Evolutionary conservation across 805 yeast species (phyloP), one percentile per base, ranked within the genome.

Genomic region (Saturnispora sekii): DNA sequence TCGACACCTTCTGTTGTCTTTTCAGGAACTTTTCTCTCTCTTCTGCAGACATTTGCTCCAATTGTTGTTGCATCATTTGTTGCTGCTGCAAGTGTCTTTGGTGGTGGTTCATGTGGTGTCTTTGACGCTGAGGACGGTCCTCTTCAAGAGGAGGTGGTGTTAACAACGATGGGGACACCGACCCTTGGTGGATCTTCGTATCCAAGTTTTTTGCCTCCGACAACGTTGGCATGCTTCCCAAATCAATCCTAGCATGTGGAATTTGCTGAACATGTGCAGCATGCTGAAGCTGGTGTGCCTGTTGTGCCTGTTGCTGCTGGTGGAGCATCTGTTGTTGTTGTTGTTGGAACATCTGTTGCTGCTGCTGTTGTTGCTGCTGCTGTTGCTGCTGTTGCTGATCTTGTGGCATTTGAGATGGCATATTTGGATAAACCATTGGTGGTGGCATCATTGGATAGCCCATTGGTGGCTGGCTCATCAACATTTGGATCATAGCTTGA

Each of bases 1-100:
- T 73, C 39, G 79, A 73, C 41, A 83, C 88, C 60, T 84, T 83
- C 48, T 79, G 81, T 51, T 81, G 86, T 67, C 93, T 80, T 40
- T 68, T 69, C 45, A 78, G 73, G 45, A 79, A 68, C 53, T 77
- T 73, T 51, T 76, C 81, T 60, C 81, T 81, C 58, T 84, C 89
- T 56, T 82, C 90, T 7, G 84, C 84, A 35, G 82, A 69, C 56
- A 81, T 65, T 28, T 69, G 71, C 54, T 65, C 64, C 43, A 61
- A 48, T 28, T 62, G 63, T 35, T 58, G 63, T 45, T 61, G 64
- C 32, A 51, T 42, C 26, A 55, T 60, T 16, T 52, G 55, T 33
- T 58, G 63, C 32, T 59, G 54, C 35, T 56, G 54, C 32, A 42
- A 50, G 14, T 51, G 53, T 52, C 57, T 52, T 42, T 56, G 57